phyloP scores from a whole-genome alignment of 495 filamentous ascomycete genomes.

The Pyrenopolyporus hunteri region DNA sequence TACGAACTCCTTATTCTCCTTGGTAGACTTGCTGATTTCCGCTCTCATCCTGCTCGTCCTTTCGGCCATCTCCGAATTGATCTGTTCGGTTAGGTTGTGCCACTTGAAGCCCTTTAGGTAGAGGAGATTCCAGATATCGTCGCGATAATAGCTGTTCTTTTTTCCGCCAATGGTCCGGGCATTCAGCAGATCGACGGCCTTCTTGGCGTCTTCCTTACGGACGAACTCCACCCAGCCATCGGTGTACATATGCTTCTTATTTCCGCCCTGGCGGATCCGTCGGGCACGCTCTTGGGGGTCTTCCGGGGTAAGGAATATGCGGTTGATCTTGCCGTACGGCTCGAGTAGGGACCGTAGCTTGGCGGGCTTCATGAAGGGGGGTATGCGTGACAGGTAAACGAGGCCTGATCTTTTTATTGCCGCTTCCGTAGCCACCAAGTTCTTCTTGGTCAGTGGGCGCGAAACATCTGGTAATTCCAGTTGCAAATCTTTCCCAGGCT shows the following conservation, averaged over 20 bases:
- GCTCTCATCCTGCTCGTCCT: slow-evolving; percentile 77
- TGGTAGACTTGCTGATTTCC: slow-evolving; percentile 77
- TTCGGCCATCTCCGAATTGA: slow-evolving; percentile 81
- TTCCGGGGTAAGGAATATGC: slow-evolving; percentile 87
- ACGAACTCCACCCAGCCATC: slow-evolving; percentile 96
- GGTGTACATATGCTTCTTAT: slow-evolving; percentile 84
- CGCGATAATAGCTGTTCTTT: slow-evolving; percentile 87
- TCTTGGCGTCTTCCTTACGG: slow-evolving; percentile 75
- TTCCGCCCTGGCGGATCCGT: slow-evolving; percentile 72
- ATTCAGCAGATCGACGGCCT: slow-evolving; percentile 84
- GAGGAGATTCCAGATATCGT: slow-evolving; percentile 82
- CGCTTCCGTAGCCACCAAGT: slow-evolving; percentile 61
- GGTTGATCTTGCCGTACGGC: slow-evolving; percentile 77
- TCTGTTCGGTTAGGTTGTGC: slow-evolving; percentile 70
- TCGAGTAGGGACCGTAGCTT: slow-evolving; percentile 80
- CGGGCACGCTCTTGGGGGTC: slow-evolving; percentile 64
- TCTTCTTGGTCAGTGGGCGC: slow-evolving; percentile 62
- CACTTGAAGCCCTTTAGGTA: slow-evolving; percentile 90
- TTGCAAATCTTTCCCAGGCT: slow-evolving; percentile 25
- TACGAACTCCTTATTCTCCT: slow-evolving; percentile 84
- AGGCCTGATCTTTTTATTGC: slow-evolving; percentile 73
- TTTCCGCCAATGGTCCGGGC: slow-evolving; percentile 81
- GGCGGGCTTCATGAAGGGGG: slow-evolving; percentile 91
- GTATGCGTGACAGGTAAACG: slow-evolving; percentile 87
- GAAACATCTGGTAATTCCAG: slow-evolving; percentile 52